phyloP scores from a whole-genome alignment of 495 filamentous ascomycete genomes.

The Neurospora discreta region DNA sequence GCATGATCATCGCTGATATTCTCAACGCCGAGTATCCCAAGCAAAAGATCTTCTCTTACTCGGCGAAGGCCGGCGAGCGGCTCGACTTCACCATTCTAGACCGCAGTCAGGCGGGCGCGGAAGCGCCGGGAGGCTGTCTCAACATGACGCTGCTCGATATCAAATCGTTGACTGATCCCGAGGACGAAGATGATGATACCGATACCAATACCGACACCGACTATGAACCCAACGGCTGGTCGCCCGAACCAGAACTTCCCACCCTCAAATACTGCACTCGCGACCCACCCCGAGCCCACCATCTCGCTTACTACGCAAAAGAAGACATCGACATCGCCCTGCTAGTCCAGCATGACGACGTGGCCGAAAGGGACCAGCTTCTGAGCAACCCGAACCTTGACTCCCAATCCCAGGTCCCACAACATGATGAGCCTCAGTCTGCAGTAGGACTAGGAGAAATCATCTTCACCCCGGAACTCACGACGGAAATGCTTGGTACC shows the following conservation, averaged over 20 bases:
- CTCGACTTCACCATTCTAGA: constrained; percentile 10
- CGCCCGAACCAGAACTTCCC: not conserved
- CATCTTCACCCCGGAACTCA: not conserved
- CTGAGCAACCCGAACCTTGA: not conserved
- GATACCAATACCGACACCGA: not conserved
- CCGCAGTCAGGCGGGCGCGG: not conserved
- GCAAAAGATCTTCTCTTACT: constrained; percentile 9
- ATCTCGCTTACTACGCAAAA: not conserved
- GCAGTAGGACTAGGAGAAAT: not conserved
- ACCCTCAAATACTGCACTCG: not conserved
- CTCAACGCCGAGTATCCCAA: constrained; percentile 1
- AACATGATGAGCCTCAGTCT: not conserved
- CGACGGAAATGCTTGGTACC: not conserved
- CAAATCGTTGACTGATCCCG: not conserved
- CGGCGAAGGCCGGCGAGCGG: constrained; percentile 1
- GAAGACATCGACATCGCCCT: not conserved
- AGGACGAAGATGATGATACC: not conserved
- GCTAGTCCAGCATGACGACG: not conserved
- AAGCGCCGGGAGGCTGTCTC: not conserved
- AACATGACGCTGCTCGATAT: not conserved
- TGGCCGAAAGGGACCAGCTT: not conserved
- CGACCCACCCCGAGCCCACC: not conserved
- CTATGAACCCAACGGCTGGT: not conserved
- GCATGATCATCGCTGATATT: constrained; percentile 7
- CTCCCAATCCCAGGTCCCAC: not conserved